Base-by-base conservation (phyloP, 352 stramenopile species). In the Globisporangium megalacanthum region DNA sequence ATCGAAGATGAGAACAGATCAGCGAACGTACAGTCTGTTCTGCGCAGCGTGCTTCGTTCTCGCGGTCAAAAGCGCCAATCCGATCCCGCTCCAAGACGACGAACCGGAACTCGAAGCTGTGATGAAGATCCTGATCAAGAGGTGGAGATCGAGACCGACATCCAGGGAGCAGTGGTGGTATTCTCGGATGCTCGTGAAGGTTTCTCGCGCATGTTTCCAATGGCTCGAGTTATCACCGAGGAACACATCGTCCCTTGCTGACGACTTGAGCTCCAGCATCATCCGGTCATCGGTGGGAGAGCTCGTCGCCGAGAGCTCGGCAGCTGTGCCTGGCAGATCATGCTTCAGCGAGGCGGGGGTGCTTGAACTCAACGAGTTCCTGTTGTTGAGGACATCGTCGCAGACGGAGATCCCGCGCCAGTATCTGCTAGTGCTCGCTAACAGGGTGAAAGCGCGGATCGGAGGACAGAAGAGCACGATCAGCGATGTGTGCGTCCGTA, bases 41-140 rank as follows among this genome's bases (percentile, higher is more conserved):
- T 60, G 57, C 33, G 64, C 69, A 25, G 67, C 71, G 15, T 81
- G 75, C 51, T 81, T 86, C 36, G 64, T 79, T 22, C 22, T 79
- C 29, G 61, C 66, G 13, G 66, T 62, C 22, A 56, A 29, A n/a
- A 53, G 49, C 11, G 20, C 4, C 14, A 31, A 2, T 17, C 7
- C 31, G 7, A 42, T 25, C 14, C 17, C 35, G n/a, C 9, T 54
- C 2, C 44, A 49, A 49, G 50, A 10, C n/a, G 51, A 49, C 8
- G 49, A 58, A 17, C 3, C 5, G 8, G 11, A 22, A 35, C 50
- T 60, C n/a, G 19, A 31, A 15, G 59, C 36, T 3, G 48, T 60
- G 22, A 14, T 65, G 17, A 46, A 39, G 19, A 65, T 22, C n/a
- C 15, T 60, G 31, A 8, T 22, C 19, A 54, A 33, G 20, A 42